Conservation (phyloP, 768 basidiomycete genomes). For the Atractiella rhizophila region DNA sequence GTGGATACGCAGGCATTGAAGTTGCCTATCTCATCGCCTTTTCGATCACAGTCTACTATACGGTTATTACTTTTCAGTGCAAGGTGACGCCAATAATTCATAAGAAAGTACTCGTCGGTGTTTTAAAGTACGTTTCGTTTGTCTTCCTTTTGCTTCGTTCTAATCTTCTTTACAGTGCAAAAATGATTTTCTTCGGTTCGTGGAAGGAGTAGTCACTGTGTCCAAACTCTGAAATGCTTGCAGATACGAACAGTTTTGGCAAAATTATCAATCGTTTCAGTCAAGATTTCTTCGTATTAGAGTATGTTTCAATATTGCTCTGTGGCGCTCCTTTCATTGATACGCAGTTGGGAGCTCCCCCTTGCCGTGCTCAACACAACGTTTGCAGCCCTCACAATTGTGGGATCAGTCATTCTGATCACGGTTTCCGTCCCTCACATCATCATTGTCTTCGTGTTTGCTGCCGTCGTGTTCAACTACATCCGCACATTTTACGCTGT, state of each 20-base stretch:
- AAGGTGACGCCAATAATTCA: neutral
- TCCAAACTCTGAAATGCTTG: too few species aligned
- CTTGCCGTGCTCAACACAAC: neutral
- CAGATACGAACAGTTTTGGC: constrained; percentile 3
- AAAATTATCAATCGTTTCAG: constrained; percentile 2
- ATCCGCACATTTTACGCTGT: constrained; percentile 4
- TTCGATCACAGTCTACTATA: neutral
- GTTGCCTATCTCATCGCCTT: neutral
- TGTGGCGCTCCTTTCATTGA: neutral
- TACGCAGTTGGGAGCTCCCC: neutral
- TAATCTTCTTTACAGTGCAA: neutral
- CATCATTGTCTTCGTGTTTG: neutral
- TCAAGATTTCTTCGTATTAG: constrained; percentile 5
- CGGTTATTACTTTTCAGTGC: neutral
- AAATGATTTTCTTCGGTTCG: constrained; percentile 1
- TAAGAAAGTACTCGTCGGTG: neutral
- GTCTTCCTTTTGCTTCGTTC: neutral
- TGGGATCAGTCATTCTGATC: neutral
- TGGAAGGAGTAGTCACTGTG: too few species aligned
- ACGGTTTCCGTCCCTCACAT: constrained; percentile 2
- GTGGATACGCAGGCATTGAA: constrained; percentile 1
- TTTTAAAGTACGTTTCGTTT: neutral
- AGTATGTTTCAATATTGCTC: neutral
- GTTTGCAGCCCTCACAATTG: neutral
- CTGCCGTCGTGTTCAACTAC: neutral